A percentile compares a stretch with the other conserved stretches of the same genome.
Conservation (phyloP, 2,329 filamentous ascomycete species). For the Drechslerella dactyloides region DNA sequence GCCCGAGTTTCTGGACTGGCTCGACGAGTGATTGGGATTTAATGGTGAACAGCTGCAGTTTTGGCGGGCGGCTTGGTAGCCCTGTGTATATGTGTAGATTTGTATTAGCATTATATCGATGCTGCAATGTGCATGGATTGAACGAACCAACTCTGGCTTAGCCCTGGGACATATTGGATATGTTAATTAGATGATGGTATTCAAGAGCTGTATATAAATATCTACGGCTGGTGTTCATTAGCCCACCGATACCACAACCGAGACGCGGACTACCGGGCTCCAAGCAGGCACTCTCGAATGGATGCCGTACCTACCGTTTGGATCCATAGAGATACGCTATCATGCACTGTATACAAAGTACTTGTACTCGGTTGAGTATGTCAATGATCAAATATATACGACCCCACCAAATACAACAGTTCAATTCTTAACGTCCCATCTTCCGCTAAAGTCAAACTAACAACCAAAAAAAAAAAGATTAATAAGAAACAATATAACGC, state of each 20-base stretch:
- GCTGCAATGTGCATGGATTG: too few species aligned
- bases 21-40: constrained; percentile 28
- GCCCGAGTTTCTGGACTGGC: constrained; percentile 69
- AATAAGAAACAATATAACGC: constrained; percentile 31
- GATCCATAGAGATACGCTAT: neutral
- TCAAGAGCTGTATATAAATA: too few species aligned
- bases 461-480: constrained; percentile 15
- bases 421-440: constrained; percentile 13
- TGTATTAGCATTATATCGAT: neutral
- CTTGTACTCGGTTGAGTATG: too few species aligned
- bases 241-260: too few species aligned
- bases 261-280: too few species aligned
- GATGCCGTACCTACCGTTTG: neutral
- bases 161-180: too few species aligned
- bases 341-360: too few species aligned
- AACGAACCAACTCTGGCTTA: too few species aligned
- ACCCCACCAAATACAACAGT: constrained; percentile 6
- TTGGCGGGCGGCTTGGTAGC: too few species aligned
- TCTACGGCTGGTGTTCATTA: too few species aligned
- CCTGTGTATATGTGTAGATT: neutral
- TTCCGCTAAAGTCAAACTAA: constrained; percentile 6
- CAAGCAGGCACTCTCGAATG: neutral
- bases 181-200: too few species aligned
- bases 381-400: too few species aligned
- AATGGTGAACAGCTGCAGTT: neutral